Evolutionary conservation across 2,329 filamentous ascomycete genomes (phyloP), one percentile per base, ranked within the genome.

Genomic region (Incumbomyces lentus): DNA sequence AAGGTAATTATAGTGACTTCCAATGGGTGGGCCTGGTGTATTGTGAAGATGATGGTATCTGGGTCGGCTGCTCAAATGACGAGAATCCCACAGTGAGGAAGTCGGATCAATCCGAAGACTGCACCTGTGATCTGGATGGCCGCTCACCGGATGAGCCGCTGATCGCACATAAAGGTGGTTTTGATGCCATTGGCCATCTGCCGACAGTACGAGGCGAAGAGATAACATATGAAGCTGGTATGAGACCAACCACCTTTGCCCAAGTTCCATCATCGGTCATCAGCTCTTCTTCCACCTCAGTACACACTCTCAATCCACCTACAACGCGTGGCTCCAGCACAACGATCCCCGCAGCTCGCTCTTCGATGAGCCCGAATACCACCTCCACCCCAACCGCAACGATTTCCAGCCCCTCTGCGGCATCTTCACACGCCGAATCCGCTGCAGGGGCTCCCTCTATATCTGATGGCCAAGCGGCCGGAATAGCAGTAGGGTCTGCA

Each of bases 11-110:
- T 16, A 40, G 4, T 7, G 44, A 40, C 14, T 22, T 40, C 14
- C 44, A 40, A 38, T 46, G 37, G 44, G 26, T 40, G 12, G 44
- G 44, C 7, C 19, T 46, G 22, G 44, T 40, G n/a, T 17, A 13
- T 13, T 42, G 40, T 29, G 40, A 42, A 13, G 40, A 31, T 10
- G 18, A 8, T 12, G 38, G 29, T 7, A 26, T n/a, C 26, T 40
- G 40, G 40, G 14, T 32, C 13, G 40, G 40, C n/a, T 42, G 40
- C 16, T 6, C 22, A 11, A 42, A 42, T 16, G 40, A 33, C 18
- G 40, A 16, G 12, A 32, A 26, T 13, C 12, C 40, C n/a, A 42
- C 8, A 33, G 17, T 26, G 4, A 33, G 40, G 12, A 32, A 14
- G 13, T 40, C 38, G 8, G 18, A 32, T 12, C 13, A 42, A 13